Evolutionary conservation across 345 rosid species (phyloP).

Genomic region (Conringia planisiliqua): DNA sequence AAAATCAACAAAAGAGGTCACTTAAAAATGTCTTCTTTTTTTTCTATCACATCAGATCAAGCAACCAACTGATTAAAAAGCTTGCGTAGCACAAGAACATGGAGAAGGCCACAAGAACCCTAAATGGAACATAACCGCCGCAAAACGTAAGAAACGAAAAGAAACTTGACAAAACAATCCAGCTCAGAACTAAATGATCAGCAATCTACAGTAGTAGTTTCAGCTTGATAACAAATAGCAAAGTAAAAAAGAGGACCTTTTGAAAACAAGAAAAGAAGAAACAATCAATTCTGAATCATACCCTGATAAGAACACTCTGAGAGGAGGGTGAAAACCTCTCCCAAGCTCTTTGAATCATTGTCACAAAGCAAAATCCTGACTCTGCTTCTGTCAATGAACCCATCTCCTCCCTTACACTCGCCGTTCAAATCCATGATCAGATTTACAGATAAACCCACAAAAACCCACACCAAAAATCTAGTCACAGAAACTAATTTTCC

Average conservation of each 20-base stretch:
- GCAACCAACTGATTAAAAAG: background rate
- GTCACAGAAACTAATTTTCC: constrained; percentile 9
- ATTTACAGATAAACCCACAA: constrained; percentile 22
- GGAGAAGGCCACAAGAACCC: background rate
- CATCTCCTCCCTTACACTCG: constrained; percentile 65
- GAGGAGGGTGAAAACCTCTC: constrained; percentile 76
- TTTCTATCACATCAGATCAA: background rate
- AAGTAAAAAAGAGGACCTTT: constrained; percentile 6
- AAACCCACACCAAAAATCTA: background rate
- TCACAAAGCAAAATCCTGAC: constrained; percentile 97
- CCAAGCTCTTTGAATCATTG: constrained; percentile 66
- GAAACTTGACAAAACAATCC: background rate
- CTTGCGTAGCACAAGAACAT: background rate
- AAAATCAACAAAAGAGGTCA: background rate
- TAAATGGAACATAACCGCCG: background rate
- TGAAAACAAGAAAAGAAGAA: background rate
- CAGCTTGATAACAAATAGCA: background rate
- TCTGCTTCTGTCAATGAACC: constrained; percentile 91
- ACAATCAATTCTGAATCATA: constrained; percentile 10
- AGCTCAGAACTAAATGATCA: background rate
- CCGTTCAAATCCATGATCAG: constrained; percentile 57
- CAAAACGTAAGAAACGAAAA: background rate
- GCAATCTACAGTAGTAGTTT: background rate
- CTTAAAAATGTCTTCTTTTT: background rate
- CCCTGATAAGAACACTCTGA: constrained; percentile 93